Base-by-base conservation (phyloP, 2,329 filamentous ascomycete genomes). In the Fusarium globosum region DNA sequence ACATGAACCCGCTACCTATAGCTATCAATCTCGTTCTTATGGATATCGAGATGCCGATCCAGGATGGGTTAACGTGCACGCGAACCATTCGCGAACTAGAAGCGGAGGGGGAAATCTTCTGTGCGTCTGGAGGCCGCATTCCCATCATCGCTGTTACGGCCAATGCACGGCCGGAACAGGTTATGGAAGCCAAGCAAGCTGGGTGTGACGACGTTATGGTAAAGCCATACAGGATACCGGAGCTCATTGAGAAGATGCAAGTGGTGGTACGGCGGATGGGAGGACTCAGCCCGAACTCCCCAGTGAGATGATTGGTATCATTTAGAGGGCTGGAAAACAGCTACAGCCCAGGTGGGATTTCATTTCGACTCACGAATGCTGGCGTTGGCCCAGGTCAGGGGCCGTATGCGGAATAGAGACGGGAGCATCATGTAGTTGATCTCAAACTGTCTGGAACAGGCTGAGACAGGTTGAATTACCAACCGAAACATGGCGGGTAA, bases 41-140 rank as follows among this genome's bases (percentile, higher is more conserved):
- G 92, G 92, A 94, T 76, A 90, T 93, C 74, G 91, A 94, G 78
- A 94, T 94, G 92, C 92, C 92, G 4, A 82, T 93, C 21, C 92
- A 92, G 85, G 91, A 94, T 74, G 92, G 92, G 0, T 82, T 92
- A 64, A 89, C 90, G 4, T 92, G 91, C 77, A 91, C 91, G 18
- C 85, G 86, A 38, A 85, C 86, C 48, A 93, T 94, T 62, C 86
- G 92, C 21, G 85, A 89, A 69, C 80, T 92, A 63, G 90, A 93
- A 79, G 81, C 81, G 45, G 81, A 85, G 39, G 88, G 88, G 14
- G 84, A 85, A 68, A 83, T 92, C 8, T 80, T 83, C 46, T 82
- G 80, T 62, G 79, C 80, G 8, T 82, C 79, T 20, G 85, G 85
- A 21, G 86, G 87, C 6, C 76, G 86, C 65, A 86, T 92, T 23